These are phyloP conservation scores for Skeletonema grethae DNA, from an alignment of 108 stramenopile species.

Conservation along the genomic window DNA sequence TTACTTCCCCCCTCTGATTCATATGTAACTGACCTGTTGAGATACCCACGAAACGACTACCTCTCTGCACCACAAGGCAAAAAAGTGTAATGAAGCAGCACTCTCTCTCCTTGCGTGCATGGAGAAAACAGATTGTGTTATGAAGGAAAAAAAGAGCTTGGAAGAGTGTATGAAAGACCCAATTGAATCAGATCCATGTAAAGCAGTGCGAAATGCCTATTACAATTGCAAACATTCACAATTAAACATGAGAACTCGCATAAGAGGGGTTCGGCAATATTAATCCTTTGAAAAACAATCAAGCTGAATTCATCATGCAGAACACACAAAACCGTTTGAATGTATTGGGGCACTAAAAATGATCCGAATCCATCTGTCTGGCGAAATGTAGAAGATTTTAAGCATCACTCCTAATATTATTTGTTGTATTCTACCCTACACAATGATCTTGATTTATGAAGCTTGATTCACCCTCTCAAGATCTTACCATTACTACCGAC, in stretches of 20 bases:
- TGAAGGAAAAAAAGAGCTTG: constrained; percentile 54
- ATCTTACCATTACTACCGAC: constrained; percentile 27
- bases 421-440: neutral
- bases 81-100: constrained; percentile 85
- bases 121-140: constrained; percentile 76
- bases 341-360: neutral
- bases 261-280: constrained; percentile 76
- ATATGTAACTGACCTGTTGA: neutral
- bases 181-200: constrained; percentile 58
- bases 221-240: constrained; percentile 86
- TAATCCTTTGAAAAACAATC: constrained; percentile 24
- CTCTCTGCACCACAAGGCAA: constrained; percentile 46
- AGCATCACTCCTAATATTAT: neutral
- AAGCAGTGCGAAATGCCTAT: constrained; percentile 80
- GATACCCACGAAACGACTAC: neutral
- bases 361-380: no score
- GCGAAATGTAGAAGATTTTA: neutral
- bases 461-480: constrained; percentile 16
- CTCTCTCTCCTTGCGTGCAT: constrained; percentile 77
- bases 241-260: constrained; percentile 85
- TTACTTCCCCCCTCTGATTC: neutral
- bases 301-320: no score
- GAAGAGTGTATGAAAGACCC: constrained; percentile 81
- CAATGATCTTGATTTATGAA: neutral
- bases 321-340: no score